Evolutionary conservation across 129 eudicot genomes (phyloP).

Genomic region (Chrysanthemum lavandulifolium): DNA sequence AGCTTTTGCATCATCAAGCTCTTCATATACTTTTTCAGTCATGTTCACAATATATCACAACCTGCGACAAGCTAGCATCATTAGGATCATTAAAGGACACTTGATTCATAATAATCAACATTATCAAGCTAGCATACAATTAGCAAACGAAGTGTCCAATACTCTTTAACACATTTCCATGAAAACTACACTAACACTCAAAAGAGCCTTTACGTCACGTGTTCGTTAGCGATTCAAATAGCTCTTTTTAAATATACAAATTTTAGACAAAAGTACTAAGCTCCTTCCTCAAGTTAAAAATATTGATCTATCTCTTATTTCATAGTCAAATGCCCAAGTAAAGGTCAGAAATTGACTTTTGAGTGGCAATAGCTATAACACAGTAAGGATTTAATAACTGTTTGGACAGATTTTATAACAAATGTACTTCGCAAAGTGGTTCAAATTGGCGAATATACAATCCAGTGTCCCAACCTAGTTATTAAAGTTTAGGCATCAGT

Average conservation of each 20-base stretch:
- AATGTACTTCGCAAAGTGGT: too few species aligned
- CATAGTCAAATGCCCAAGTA: not conserved
- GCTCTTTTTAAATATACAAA: not conserved
- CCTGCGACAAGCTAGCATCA: constrained; percentile 29
- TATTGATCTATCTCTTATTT: not conserved
- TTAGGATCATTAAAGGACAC: not conserved
- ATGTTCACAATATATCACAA: constrained; percentile 38
- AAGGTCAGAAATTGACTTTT: constrained; percentile 5
- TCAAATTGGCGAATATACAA: too few species aligned
- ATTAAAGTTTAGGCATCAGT: too few species aligned
- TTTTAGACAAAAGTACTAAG: not conserved
- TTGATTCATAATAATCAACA: not conserved
- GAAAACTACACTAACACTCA: not conserved
- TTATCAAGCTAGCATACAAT: not conserved
- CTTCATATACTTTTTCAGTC: constrained; percentile 52
- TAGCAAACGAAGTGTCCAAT: constrained; percentile 11
- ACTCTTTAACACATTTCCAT: not conserved
- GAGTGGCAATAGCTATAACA: not conserved
- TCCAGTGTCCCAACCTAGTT: too few species aligned
- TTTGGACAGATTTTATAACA: too few species aligned
- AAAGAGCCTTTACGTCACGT: not conserved
- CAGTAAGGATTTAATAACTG: too few species aligned
- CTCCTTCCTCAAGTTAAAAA: not conserved
- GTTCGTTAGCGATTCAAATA: not conserved
- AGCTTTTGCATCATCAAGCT: constrained; percentile 67